A percentile compares a stretch with the other conserved stretches of the same genome.
Evolutionary conservation across 2,329 filamentous ascomycete genomes (phyloP).

Genomic region (Lecanicillium sp.): DNA sequence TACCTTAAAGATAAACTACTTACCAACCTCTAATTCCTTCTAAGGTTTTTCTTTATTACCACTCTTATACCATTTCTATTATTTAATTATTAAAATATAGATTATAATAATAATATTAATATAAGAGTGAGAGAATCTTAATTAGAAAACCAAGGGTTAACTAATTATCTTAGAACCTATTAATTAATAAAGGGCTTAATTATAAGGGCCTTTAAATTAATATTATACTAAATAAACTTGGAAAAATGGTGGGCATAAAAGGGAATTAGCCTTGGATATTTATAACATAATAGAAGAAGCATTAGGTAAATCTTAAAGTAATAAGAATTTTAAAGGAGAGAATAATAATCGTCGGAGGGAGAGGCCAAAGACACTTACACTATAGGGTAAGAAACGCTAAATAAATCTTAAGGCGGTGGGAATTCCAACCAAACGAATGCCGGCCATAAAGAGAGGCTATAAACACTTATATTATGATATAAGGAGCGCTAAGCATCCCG

Average conservation of each 20-base stretch:
- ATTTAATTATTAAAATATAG: neutral
- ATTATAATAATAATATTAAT: neutral
- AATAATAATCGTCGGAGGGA: too few species aligned
- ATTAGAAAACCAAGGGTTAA: neutral
- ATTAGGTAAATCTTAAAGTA: neutral
- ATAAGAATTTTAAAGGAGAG: too few species aligned
- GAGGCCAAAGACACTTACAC: too few species aligned
- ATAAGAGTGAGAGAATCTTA: neutral
- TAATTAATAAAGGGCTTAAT: neutral
- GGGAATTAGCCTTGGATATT: neutral
- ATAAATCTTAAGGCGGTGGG: too few species aligned
- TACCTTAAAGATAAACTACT: conserved; percentile 1
- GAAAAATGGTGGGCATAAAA: neutral
- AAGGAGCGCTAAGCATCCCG: too few species aligned
- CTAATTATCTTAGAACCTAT: neutral
- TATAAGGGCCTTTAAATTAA: neutral
- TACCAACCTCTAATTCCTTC: conserved; percentile 1
- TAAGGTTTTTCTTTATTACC: neutral
- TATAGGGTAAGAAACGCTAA: too few species aligned
- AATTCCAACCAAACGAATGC: neutral
- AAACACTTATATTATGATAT: too few species aligned
- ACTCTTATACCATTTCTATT: neutral
- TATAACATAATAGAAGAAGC: neutral
- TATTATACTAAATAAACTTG: neutral
- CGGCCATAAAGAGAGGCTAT: too few species aligned